A percentile compares a stretch with the other conserved stretches of the same genome.
Conservation (phyloP, 208 protist species). For the Hexamita inflata region DNA sequence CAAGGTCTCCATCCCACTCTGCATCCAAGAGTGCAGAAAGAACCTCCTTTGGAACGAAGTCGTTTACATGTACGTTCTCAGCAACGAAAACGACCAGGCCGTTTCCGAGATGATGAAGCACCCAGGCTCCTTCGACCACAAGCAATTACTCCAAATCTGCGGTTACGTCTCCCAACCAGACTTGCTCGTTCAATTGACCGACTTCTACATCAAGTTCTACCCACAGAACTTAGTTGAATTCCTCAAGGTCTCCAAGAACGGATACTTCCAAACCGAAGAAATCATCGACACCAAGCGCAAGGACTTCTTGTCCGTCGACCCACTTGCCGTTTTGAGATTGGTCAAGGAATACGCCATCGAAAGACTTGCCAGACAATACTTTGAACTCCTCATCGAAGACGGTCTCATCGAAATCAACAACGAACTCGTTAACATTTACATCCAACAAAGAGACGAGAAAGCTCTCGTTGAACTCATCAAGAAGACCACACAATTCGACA, state of each 20-base stretch:
- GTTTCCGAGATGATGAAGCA: constrained; percentile 88
- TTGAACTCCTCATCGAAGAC: neutral
- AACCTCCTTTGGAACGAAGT: constrained; percentile 82
- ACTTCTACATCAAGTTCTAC: constrained; percentile 16
- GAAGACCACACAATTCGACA: neutral
- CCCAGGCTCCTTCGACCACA: constrained; percentile 45
- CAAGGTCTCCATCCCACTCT: constrained; percentile 85
- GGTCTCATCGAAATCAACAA: neutral
- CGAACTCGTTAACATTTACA: neutral
- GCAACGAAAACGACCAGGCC: constrained; percentile 95
- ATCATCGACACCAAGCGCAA: no score
- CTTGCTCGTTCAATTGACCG: neutral
- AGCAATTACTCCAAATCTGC: neutral
- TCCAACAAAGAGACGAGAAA: neutral
- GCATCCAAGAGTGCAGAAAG: constrained; percentile 72
- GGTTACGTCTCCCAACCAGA: neutral
- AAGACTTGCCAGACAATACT: neutral
- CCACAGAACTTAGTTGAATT: constrained; percentile 19
- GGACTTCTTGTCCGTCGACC: no score
- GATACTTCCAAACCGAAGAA: no score
- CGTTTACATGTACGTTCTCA: constrained; percentile 79
- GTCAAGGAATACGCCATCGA: neutral
- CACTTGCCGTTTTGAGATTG: neutral
- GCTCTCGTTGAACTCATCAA: neutral
- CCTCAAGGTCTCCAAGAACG: neutral